phyloP scores from a whole-genome alignment of 805 yeast genomes.

The Torulaspora delbrueckii region DNA sequence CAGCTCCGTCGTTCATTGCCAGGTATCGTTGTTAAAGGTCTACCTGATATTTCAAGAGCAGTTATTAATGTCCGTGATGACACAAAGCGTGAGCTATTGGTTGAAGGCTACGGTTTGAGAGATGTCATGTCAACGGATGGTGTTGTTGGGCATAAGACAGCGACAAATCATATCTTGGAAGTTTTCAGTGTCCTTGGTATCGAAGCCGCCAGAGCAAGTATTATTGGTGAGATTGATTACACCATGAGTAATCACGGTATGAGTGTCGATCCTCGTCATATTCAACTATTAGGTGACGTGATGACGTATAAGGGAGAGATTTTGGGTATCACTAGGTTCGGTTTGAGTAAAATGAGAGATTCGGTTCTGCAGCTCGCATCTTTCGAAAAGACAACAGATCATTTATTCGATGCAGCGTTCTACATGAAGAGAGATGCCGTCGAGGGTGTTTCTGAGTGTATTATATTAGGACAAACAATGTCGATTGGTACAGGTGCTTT shows the following conservation, averaged over 20 bases:
- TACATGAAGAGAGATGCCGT: constrained; percentile 93
- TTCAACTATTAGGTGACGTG: constrained; percentile 93
- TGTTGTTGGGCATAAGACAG: constrained; percentile 79
- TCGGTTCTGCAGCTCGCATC: constrained; percentile 95
- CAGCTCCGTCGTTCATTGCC: constrained; percentile 81
- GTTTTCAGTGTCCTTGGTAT: constrained; percentile 87
- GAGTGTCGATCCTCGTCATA: constrained; percentile 99
- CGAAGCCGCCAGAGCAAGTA: constrained; percentile 94
- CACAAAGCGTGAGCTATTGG: constrained; percentile 82
- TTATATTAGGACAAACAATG: constrained; percentile 97
- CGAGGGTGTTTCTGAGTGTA: constrained; percentile 97
- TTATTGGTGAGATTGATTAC: constrained; percentile 89
- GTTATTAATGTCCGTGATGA: constrained; percentile 90
- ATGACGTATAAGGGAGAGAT: constrained; percentile 99
- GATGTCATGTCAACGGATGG: constrained; percentile 98
- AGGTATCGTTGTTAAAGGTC: constrained; percentile 85
- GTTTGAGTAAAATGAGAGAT: constrained; percentile 97
- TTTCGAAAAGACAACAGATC: constrained; percentile 97
- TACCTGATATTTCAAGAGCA: constrained; percentile 88
- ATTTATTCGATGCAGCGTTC: constrained; percentile 95
- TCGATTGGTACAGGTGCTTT: constrained; percentile 96
- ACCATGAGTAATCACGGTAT: constrained; percentile 99
- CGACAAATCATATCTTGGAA: constrained; percentile 89
- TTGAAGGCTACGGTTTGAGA: constrained; percentile 95
- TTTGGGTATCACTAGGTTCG: constrained; percentile 95